Base-by-base conservation (phyloP, 257 asterid species). In the Petunia axillaris region DNA sequence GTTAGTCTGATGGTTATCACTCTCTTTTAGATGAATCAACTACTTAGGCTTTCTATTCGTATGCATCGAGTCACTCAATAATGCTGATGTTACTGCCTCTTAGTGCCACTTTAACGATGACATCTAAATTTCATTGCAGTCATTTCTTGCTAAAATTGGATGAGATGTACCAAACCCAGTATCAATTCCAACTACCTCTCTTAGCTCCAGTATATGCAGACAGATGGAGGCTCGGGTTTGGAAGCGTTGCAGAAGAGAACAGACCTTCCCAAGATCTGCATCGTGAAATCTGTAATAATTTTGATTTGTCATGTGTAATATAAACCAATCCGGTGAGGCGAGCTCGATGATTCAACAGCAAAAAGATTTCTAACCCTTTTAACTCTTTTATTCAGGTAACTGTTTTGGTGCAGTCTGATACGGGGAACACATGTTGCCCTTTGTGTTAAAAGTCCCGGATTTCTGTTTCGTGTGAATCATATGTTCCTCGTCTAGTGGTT, bases 111-210 rank as follows among this genome's bases (percentile, higher is more conserved):
- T 64, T 13, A 64, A 64, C 48, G 14, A n/a, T 64, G 59, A 48
- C 48, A 5, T 46, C 40, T 13, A 5, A 71, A 71, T 48, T 50
- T 3, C 77, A 11, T 71, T 35, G 36, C 62, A 48, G 62, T 71
- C 77, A 48, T 71, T 71, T 71, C 77, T 71, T 35, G 77, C 60
- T 50, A 71, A 71, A 71, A 50, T 71, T 71, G 62, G 77, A 71
- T 14, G 13, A 50, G 77, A 50, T 50, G 35, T 48, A 71, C 62
- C 77, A 46, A 46, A 71, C 1, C n/a, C 46, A 5, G 62, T 11
- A 35, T 50, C 13, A 9, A 48, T 5, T 9, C 50, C 77, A 71
- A 71, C 77, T 71, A 5, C 62, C 35, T 35, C 44, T 50, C 62
- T 71, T 71, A 50, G 62, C 44, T 71, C 77, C 44, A 48, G 8